phyloP scores from a whole-genome alignment of 116 monocot genomes.

The Dioscorea cayenensis region DNA sequence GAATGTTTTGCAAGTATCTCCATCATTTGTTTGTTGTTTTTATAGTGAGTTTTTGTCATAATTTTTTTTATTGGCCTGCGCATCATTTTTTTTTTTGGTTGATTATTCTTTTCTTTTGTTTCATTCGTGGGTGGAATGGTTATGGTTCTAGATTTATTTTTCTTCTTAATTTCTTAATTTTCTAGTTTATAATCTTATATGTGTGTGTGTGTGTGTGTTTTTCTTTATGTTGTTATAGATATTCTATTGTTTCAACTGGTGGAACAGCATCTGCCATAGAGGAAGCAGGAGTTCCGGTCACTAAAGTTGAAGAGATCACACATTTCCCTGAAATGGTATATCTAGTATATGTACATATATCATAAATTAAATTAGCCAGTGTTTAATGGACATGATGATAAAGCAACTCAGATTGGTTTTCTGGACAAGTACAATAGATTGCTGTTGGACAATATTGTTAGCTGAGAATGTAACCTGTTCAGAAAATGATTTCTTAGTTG shows the following conservation, averaged over 20 bases:
- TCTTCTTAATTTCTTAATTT: neutral
- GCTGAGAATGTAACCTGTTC: no score
- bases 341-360: neutral
- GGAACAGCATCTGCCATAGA: conserved; percentile 81
- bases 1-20: neutral
- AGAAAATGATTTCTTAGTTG: no score
- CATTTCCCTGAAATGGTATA: conserved; percentile 92
- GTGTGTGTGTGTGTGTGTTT: no score
- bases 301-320: conserved; percentile 89
- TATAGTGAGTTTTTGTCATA: neutral
- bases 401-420: no score
- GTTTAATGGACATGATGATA: no score
- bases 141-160: neutral
- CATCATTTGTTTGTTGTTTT: neutral
- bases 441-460: no score
- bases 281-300: conserved; percentile 69
- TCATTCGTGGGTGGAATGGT: no score
- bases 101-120: no score
- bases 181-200: neutral
- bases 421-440: no score
- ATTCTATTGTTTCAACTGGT: conserved; percentile 85
- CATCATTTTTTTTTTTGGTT: neutral
- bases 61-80: neutral
- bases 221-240: conserved; percentile 20
- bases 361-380: neutral